Evolutionary conservation across 2,329 filamentous ascomycete genomes (phyloP), one percentile per base, ranked within the genome.

Genomic region (Westerdykella ornata): DNA sequence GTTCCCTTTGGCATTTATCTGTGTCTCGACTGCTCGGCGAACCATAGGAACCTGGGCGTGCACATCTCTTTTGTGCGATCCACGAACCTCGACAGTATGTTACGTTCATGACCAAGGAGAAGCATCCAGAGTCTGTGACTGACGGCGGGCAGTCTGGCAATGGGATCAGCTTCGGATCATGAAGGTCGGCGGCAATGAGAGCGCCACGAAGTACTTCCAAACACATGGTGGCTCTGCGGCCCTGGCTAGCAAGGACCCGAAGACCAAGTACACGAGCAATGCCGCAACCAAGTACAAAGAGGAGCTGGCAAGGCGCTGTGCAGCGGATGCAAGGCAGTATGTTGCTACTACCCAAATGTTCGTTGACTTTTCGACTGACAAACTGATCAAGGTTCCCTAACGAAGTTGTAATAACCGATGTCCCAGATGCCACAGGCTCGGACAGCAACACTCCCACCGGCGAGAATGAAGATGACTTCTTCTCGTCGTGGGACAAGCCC

Each of bases 21-120:
- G 16, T 98, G 92, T 64, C 83, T 98, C 59, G 92, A 98, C 72
- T 98, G 92, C 73, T 96, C 90, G 32, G 85, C 90, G 43, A 88
- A 96, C 68, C 92, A 98, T 70, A 84, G 92, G 57, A 97, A 97
- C 69, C 82, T 98, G 59, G 92, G 92, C 68, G 90, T 97, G 46
- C 92, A 98, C 71, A 96, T 98, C 70, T 96, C 90, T 56, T 98
- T 98, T 74, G 92, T 98, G 60, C 85, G 92, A 60, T 97, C 90
- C 47, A 97, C 90, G 48, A 96, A 96, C 68, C 85, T 98, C 68
- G 92, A 98, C 68, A 88, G 90, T 97, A 85, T 64, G 88, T 58
- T 34, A 22, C 31, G 28, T 41, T 39, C 36, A 19, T 38, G 20
- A 11, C 30, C 17, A 8, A 8, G 18, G 26, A 33, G 12, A 37